Evolutionary conservation across 1,284 basidiomycete genomes (phyloP), one percentile per base, ranked within the genome.

Genomic region (Ceratobasidium sp.): DNA sequence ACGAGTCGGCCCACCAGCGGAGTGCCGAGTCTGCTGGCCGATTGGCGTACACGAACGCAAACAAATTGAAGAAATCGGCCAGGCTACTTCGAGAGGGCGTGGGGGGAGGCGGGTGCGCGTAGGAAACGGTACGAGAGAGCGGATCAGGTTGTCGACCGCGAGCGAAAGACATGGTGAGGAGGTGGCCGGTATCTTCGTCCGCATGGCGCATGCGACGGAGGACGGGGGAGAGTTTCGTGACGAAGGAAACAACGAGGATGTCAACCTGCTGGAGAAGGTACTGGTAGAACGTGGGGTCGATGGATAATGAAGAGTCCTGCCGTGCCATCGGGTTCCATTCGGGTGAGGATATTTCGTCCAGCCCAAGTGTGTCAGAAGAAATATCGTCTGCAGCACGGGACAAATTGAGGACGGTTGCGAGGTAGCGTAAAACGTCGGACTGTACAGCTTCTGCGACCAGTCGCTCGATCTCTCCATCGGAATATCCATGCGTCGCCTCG

Each of bases 181-280:
- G 12, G n/a, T 58, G 69, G 26, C 69, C 69, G 33, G 72, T 75
- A 83, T 98, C 97, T 85, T 98, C 97, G 84, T 98, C 96, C 56
- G 92, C 88, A 82, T 97, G 95, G 84, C 96, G 95, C 83, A 98
- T 92, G 83, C 95, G 95, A 60, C 95, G 91, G n/a, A 98, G 88
- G 84, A 97, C 94, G 0, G 94, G 93, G 13, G 94, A 20, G 66
- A 49, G 26, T 68, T 44, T 72, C 81, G 77, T 87, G 86, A 77
- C 33, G 58, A 94, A 86, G 18, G 91, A 90, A 49, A 93, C 89
- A 49, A 97, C 85, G 20, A 97, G 88, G 0, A 87, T 86, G 82
- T 97, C 95, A 78, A 95, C 91, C 28, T 91, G 89, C 39, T 88
- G 85, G 40, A 96, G 86, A 12, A 97, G 86, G 40, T 90, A 86